These are phyloP conservation scores for Polychytrium aggregatum DNA, from an alignment of 192 early-diverging fungal species.

Conservation along the genomic window DNA sequence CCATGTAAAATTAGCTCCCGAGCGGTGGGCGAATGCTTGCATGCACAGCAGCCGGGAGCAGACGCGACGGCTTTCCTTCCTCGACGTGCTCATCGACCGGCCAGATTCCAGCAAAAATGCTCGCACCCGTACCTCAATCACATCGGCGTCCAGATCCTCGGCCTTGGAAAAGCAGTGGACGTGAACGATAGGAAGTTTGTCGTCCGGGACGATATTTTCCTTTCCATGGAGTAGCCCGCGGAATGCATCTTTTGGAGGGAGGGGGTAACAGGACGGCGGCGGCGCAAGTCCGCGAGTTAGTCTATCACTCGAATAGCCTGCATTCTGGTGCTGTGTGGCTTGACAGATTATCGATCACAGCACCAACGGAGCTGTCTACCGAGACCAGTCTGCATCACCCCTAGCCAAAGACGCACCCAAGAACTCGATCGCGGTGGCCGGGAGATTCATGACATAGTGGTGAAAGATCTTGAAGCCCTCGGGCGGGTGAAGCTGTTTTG, in stretches of 20 bases:
- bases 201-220: conserved; percentile 27
- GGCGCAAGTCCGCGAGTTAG: too few relatives aligned
- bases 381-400: too few relatives aligned
- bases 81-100: too few relatives aligned
- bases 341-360: too few relatives aligned
- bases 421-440: conserved; percentile 93
- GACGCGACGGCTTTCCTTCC: too few relatives aligned
- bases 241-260: conserved; percentile 62
- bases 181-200: conserved; percentile 76
- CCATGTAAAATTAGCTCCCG: too few relatives aligned
- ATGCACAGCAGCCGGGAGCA: too few relatives aligned
- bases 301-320: too few relatives aligned
- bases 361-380: too few relatives aligned
- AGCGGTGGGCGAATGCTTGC: too few relatives aligned
- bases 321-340: too few relatives aligned
- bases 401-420: conserved; percentile 38
- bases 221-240: conserved; percentile 57
- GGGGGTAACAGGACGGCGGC: too few relatives aligned
- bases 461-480: conserved; percentile 55
- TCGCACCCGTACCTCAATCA: conserved; percentile 39
- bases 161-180: conserved; percentile 89
- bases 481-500: conserved; percentile 7
- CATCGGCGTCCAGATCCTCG: conserved; percentile 44
- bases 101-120: conserved; percentile 18
- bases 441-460: conserved; percentile 98